These are phyloP conservation scores for Colletotrichum sp. DNA, from an alignment of 2,329 filamentous ascomycete species.

Conservation along the genomic window DNA sequence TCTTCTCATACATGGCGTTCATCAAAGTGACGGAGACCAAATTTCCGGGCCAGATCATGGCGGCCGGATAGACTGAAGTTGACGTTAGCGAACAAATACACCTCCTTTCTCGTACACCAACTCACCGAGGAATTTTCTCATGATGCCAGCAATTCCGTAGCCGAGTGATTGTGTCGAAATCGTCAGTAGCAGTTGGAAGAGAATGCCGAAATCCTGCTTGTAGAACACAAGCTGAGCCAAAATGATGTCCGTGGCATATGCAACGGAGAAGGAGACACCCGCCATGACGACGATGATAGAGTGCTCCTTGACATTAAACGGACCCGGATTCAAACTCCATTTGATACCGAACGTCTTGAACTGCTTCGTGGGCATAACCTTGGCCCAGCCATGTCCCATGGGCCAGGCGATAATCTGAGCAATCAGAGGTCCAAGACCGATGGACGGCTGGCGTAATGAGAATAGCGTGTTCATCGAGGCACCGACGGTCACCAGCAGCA, in stretches of 20 bases:
- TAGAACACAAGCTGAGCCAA: conserved; percentile 76
- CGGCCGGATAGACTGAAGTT: conserved; percentile 61
- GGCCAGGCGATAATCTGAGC: conserved; percentile 71
- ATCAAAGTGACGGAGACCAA: conserved; percentile 72
- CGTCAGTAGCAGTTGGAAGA: conserved; percentile 70
- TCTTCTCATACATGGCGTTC: conserved; percentile 74
- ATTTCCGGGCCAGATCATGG: conserved; percentile 78
- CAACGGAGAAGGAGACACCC: conserved; percentile 71
- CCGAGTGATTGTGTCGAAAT: conserved; percentile 74
- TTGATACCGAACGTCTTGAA: conserved; percentile 57
- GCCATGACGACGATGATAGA: conserved; percentile 74
- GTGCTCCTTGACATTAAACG: conserved; percentile 76
- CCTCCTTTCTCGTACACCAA: neutral
- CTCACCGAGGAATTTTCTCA: conserved; percentile 67
- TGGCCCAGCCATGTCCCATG: conserved; percentile 66
- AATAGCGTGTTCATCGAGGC: conserved; percentile 69
- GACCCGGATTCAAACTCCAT: conserved; percentile 69
- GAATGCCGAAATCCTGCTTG: conserved; percentile 70
- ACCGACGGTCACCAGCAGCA: conserved; percentile 60
- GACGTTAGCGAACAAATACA: neutral
- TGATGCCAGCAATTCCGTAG: conserved; percentile 72
- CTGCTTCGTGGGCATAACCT: conserved; percentile 53
- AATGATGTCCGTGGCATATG: conserved; percentile 78
- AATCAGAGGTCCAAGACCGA: conserved; percentile 64
- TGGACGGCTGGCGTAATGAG: conserved; percentile 66